Base-by-base conservation (phyloP, 768 basidiomycete species). In the Xerocomus brunneocitrinus region DNA sequence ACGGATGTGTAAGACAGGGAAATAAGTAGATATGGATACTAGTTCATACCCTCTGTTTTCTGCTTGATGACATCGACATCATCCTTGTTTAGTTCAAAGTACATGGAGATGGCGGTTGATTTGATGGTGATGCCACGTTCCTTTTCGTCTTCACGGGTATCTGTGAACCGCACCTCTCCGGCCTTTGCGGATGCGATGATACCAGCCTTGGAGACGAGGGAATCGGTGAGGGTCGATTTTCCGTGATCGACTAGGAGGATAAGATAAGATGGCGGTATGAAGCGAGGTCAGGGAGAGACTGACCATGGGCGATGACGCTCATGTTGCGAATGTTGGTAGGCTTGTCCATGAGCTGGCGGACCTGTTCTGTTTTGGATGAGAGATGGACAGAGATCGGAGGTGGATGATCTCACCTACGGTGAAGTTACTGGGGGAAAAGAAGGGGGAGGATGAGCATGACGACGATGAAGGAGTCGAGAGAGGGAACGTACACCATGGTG, bases 91-190 rank as follows among this genome's bases (percentile, higher is more conserved):
- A 99, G 82, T 77, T 93, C 85, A 71, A 99, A 99, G 77, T 98
- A 98, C 95, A 98, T 98, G 54, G 95, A 97, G 71, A 99, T 97
- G 66, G 95, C 97, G 31, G 95, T 98, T 42, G 95, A 98, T 78
- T 99, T 99, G 77, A 99, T 98, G 49, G 97, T 98, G 67, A 99
- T 98, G 79, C 97, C 97, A 74, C 95, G 94, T 72, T 98, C 95
- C 71, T 95, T 98, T 80, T 99, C 97, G 69, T 99, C 97, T 9
- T 89, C 84, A 78, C 95, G 82, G 55, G 97, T 98, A 74, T 98
- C 94, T 52, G 92, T 98, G 72, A 95, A 98, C 56, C 95, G 91
- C 83, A 91, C 80, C 55, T 97, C 93, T 70, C 97, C 97, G 55
- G 97, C 92, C 72, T 97, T 95, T 67, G 91, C 77, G 40, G 79